Evolutionary conservation across 106 monocot genomes (phyloP), one percentile per base, ranked within the genome.

Genomic region (Acanthochlamys bracteata): DNA sequence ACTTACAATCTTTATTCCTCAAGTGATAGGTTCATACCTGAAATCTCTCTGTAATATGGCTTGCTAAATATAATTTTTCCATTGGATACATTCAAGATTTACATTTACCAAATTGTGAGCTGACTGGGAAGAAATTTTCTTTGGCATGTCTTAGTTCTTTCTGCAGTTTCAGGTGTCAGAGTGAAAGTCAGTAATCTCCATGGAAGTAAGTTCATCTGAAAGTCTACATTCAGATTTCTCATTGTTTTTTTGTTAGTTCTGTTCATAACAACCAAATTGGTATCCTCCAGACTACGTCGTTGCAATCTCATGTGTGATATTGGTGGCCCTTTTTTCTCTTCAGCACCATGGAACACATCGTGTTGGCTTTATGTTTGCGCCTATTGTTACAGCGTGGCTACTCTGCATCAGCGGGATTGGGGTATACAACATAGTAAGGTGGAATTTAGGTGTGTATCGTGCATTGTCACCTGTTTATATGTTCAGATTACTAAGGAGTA

Each of bases 341-440:
- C 89, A 89, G 69, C 76, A 79, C 60, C 67, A 71, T 67, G 84
- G 89, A 42, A 89, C 84, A 57, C 81, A 84, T 43, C 75, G 81
- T 33, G 84, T 89, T 47, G 89, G 77, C 55, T 89, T 82, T 71
- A 61, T 89, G 53, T 89, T 89, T 75, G 84, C 89, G 43, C 89
- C 89, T 24, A 72, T 89, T 60, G 84, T 89, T 14, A 72, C 62
- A 21, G 76, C 82, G 39, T 89, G 89, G 89, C 82, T 82, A 76
- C 70, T 89, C 20, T 82, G 61, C 55, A 82, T 89, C 42, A 72
- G 84, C 59, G 64, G 75, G 7, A 79, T 89, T 25, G 89, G 89
- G 25, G 59, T 84, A 51, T 84, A 89, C 64, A 89, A 89, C 64
- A 84, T 89, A 70, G 70, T 74, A 57, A 40, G 75, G 51, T 89